Percentiles rank a stretch among this genome's conserved stretches.
phyloP scores from a whole-genome alignment of 805 yeast species.

The Cyberlindnera samutprakarnensis region DNA sequence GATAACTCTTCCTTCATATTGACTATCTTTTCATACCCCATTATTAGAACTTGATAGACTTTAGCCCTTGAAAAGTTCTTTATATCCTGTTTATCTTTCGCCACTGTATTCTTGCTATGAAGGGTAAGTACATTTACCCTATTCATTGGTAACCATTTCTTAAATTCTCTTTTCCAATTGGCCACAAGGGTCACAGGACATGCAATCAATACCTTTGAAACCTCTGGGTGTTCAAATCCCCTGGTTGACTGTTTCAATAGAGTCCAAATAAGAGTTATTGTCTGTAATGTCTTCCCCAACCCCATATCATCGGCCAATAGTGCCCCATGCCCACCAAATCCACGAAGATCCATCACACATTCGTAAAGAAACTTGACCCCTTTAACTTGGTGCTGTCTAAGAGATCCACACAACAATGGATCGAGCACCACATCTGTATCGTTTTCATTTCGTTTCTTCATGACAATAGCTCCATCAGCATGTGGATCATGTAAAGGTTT shows the following conservation, averaged over 20 bases:
- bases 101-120: conserved; percentile 38
- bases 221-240: conserved; percentile 28
- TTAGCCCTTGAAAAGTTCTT: conserved; percentile 41
- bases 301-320: conserved; percentile 98
- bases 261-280: conserved; percentile 82
- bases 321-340: conserved; percentile 55
- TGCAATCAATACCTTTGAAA: conserved; percentile 63
- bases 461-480: conserved; percentile 30
- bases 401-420: conserved; percentile 39
- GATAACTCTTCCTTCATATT: conserved; percentile 43
- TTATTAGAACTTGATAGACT: conserved; percentile 74
- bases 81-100: conserved; percentile 35
- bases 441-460: conserved; percentile 26
- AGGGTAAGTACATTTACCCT: conserved; percentile 59
- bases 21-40: conserved; percentile 81
- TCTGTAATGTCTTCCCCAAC: conserved; percentile 80
- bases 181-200: conserved; percentile 87
- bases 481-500: conserved; percentile 34
- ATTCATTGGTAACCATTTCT: conserved; percentile 66
- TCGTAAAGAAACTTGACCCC: conserved; percentile 80
- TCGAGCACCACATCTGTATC: conserved; percentile 50
- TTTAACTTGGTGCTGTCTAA: conserved; percentile 83
- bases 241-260: conserved; percentile 54
- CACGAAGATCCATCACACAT: conserved; percentile 67
- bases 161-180: conserved; percentile 86